phyloP scores from a whole-genome alignment of 2,329 filamentous ascomycete species.

The Paramyrothecium sp. region DNA sequence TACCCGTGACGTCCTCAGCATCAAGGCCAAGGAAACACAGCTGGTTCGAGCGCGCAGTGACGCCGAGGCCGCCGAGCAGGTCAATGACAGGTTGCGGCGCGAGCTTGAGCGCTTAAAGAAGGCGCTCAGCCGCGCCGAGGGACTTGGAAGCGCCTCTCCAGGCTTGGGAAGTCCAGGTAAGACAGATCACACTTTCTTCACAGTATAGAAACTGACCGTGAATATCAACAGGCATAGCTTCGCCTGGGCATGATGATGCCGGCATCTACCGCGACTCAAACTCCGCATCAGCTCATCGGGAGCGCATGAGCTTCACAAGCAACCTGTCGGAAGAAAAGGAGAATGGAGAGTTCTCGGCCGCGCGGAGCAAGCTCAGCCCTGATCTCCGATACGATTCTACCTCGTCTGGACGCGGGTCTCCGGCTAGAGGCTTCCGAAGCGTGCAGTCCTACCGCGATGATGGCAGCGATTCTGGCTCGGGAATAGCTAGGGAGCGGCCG shows the following conservation, averaged over 20 bases:
- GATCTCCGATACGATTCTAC: constrained; percentile 50
- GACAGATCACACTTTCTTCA: neutral
- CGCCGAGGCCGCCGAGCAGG: constrained; percentile 82
- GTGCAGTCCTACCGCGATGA: constrained; percentile 29
- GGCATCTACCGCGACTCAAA: constrained; percentile 58
- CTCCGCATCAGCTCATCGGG: constrained; percentile 37
- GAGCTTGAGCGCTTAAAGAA: constrained; percentile 94
- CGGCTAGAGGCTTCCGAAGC: constrained; percentile 53
- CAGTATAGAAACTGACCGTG: constrained; percentile 8
- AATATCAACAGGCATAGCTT: constrained; percentile 36
- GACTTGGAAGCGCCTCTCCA: constrained; percentile 35
- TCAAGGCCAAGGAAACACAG: constrained; percentile 98
- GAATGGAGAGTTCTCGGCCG: constrained; percentile 55
- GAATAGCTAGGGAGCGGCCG: constrained; percentile 27
- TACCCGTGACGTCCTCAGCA: constrained; percentile 89
- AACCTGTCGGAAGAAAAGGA: constrained; percentile 75
- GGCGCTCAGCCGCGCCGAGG: constrained; percentile 66
- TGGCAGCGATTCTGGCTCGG: constrained; percentile 23
- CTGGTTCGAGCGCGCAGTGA: constrained; percentile 89
- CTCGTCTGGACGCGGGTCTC: constrained; percentile 58
- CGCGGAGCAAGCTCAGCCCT: constrained; percentile 53
- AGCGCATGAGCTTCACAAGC: constrained; percentile 63
- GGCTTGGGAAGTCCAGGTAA: constrained; percentile 37
- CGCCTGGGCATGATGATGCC: constrained; percentile 56
- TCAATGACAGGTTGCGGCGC: constrained; percentile 77